Conservation (phyloP, 2,329 filamentous ascomycete genomes). For the Rutstroemia sp. region DNA sequence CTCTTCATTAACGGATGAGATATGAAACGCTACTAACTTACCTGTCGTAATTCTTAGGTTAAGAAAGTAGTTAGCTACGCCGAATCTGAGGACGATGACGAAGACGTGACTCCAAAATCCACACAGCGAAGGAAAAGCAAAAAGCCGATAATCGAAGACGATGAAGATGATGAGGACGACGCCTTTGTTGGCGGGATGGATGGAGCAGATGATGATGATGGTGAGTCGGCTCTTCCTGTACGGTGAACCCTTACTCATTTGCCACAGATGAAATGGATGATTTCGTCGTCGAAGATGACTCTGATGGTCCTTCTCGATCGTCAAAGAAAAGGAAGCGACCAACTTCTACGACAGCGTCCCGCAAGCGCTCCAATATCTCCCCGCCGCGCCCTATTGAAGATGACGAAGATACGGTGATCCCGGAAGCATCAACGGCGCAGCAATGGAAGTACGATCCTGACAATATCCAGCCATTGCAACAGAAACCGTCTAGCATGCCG, state of each 20-base stretch:
- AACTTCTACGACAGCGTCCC: slow-evolving; percentile 40
- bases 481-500: slow-evolving; percentile 34
- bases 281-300: slow-evolving; percentile 78
- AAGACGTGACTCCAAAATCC: slow-evolving; percentile 50
- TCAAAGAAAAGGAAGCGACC: slow-evolving; percentile 65
- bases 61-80: slow-evolving; percentile 71
- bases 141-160: slow-evolving; percentile 53
- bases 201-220: slow-evolving; percentile 49
- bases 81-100: slow-evolving; percentile 76
- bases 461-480: slow-evolving; percentile 43
- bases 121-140: slow-evolving; percentile 38
- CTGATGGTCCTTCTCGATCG: slow-evolving; percentile 52
- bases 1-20: not conserved
- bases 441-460: slow-evolving; percentile 74
- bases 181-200: slow-evolving; percentile 57
- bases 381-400: slow-evolving; percentile 39
- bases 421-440: slow-evolving; percentile 64
- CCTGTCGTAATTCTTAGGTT: slow-evolving; percentile 33
- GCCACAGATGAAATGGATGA: slow-evolving; percentile 65
- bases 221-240: slow-evolving; percentile 33
- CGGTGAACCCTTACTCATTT: slow-evolving; percentile 1
- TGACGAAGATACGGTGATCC: slow-evolving; percentile 44
- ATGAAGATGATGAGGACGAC: slow-evolving; percentile 61
- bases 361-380: slow-evolving; percentile 56
- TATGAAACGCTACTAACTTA: not conserved